Base-by-base conservation (phyloP, 2,329 filamentous ascomycete genomes). In the Penicillium sp. region DNA sequence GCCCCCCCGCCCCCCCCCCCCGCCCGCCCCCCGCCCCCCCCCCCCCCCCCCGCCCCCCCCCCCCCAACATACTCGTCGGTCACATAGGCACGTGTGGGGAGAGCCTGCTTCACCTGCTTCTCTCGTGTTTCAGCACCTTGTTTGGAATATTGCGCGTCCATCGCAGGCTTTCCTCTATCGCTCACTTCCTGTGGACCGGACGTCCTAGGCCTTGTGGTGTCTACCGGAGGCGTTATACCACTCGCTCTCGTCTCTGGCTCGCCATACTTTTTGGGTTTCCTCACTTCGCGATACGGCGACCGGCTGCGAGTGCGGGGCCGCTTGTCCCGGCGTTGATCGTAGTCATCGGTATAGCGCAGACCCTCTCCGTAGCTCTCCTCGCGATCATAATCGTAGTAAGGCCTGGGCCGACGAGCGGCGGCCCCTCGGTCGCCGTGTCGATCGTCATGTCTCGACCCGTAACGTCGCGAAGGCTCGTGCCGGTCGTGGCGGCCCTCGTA, bases 41-140 rank as follows among this genome's bases (percentile, higher is more conserved):
- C n/a, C n/a, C n/a, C n/a, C n/a, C n/a, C n/a, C n/a, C n/a, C n/a
- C n/a, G n/a, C n/a, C n/a, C n/a, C n/a, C n/a, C n/a, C n/a, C n/a
- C n/a, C n/a, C n/a, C n/a, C n/a, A 58, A 70, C 73, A 63, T 69
- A 72, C 68, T 63, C 67, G 58, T 65, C 64, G 53, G 60, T 56
- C 34, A 54, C 47, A 53, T 48, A 51, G 43, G 59, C 43, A 54
- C 63, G 61, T 53, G 51, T 50, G 48, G 58, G 61, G 64, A 69
- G 68, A 70, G 66, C 68, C 64, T 71, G 67, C 57, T 70, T 68
- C 65, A 76, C 72, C 72, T 73, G 73, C 70, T 75, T 77, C 78
- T 79, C 72, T 68, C 71, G 71, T 77, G 69, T 73, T 81, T 87
- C 84, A 85, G 81, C 75, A 74, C 83, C 72, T 71, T 75, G 64